Evolutionary conservation across 1,139 yeast species (phyloP), one percentile per base, ranked within the genome.

Genomic region (Candida sanyaensis): DNA sequence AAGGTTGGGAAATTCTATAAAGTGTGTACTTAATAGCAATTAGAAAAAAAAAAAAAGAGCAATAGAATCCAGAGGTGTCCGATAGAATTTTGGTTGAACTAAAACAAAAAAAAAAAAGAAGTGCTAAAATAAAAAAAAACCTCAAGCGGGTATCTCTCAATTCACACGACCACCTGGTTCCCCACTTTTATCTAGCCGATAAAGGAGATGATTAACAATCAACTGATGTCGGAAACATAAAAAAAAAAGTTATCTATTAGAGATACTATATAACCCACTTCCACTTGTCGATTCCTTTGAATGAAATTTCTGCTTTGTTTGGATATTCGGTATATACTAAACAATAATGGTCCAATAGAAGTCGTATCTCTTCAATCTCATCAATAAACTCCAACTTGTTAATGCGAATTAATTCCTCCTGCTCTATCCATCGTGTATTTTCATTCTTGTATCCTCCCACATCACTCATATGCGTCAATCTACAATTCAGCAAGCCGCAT

Each of bases 291-390:
- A 52, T 43, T 23, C 51, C 48, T n/a, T 28, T 30, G 33, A 52
- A 51, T 7, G 30, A 23, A n/a, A 6, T 9, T 4, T 8, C 37
- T 11, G 21, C 26, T 10, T 9, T 23, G n/a, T 30, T 30, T 29
- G 39, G 33, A 33, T 43, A 54, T 33, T 64, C 69, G 1, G 58
- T 68, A 44, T 63, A 66, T 17, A 60, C 52, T 36, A 66, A 51
- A 48, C 96, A 85, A 60, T 93, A 93, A 65, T 93, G 99, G 40
- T 78, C 76, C 53, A 89, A 79, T 49, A 93, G 73, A 38, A 93
- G 69, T 54, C 75, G 72, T 58, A 93, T 75, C 61, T 93, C 99
- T 66, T 93, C 99, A 11, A 90, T 69, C 63, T 93, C 99, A 66
- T 93, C 99, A 36, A 93, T 71, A 56, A 91, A 73, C 62, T 93